Evolutionary conservation across 2,329 filamentous ascomycete species (phyloP).

Genomic region (Xylaria polymorpha): DNA sequence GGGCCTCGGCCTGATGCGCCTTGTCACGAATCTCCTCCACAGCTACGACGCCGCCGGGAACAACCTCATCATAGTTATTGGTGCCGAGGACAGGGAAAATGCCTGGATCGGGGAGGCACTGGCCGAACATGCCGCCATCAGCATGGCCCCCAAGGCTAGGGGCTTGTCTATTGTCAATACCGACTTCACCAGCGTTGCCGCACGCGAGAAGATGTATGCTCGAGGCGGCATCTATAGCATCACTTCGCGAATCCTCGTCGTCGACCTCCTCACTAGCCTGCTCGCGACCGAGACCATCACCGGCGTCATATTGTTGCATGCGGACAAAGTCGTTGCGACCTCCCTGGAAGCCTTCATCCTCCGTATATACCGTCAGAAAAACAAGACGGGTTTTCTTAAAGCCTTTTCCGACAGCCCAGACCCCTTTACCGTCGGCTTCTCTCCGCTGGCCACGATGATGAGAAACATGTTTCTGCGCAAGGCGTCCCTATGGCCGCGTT

Average conservation of each 20-base stretch:
- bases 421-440: constrained; percentile 87
- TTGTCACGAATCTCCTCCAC: constrained; percentile 95
- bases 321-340: constrained; percentile 86
- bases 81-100: constrained; percentile 93
- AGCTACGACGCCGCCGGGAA: constrained; percentile 96
- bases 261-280: constrained; percentile 88
- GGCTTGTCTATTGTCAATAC: constrained; percentile 94
- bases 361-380: constrained; percentile 92
- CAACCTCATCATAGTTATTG: constrained; percentile 89
- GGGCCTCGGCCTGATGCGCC: constrained; percentile 88
- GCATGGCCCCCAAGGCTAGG: constrained; percentile 81
- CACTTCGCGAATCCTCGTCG: constrained; percentile 93
- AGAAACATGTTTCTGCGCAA: constrained; percentile 91
- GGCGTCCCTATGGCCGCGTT: constrained; percentile 90
- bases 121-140: constrained; percentile 94
- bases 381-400: constrained; percentile 93
- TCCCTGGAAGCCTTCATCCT: constrained; percentile 95
- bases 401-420: constrained; percentile 96
- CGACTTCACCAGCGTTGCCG: constrained; percentile 86
- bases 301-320: constrained; percentile 87
- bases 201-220: constrained; percentile 90
- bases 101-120: constrained; percentile 96
- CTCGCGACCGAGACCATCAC: constrained; percentile 87
- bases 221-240: constrained; percentile 94
- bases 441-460: constrained; percentile 89